Base-by-base conservation (phyloP, 208 protist species). In the Acanthamoeba divionensis region DNA sequence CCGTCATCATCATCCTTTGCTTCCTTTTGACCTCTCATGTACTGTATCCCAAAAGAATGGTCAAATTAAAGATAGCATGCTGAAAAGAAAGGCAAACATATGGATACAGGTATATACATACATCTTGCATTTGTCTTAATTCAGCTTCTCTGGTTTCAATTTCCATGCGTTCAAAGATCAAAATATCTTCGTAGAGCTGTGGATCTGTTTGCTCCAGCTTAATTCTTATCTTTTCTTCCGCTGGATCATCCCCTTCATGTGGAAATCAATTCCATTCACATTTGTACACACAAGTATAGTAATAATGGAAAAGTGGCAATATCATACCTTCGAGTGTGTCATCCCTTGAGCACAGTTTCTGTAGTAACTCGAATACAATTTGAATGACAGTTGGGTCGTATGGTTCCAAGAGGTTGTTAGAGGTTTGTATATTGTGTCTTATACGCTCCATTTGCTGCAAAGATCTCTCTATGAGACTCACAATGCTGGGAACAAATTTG, bases 141-240 rank as follows among this genome's bases (percentile, higher is more conserved):
- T 88, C 80, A 2, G 57, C 9, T 7, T 88, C 80, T 15, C 44
- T 21, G 52, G 66, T 65, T 62, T 88, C 38, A 8, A 41, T 54
- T 36, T 88, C 57, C 54, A 88, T 71, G 44, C 71, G 57, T 31
- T 88, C 80, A 31, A 13, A 67, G 60, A 60, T 73, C 38, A 88
- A 29, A 6, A 88, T 24, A 31, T 88, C 80, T 47, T 88, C 80
- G 41, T 88, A 88, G 18, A 88, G 80, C 80, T 88, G 80, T n/a
- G 80, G 55, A 33, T 65, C 80, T 44, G 24, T 44, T 2, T 31
- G 9, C 3, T 47, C 44, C 57, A 88, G n/a, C 36, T 71, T 88
- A 41, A 88, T 88, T 12, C 80, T 31, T 13, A 38, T 44, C 80
- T 88, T 88, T 10, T 88, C 80, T 9, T 88, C 80, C 8, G 31